Evolutionary conservation across 1,284 basidiomycete genomes (phyloP).

Genomic region (Apiotrichum brassicae): DNA sequence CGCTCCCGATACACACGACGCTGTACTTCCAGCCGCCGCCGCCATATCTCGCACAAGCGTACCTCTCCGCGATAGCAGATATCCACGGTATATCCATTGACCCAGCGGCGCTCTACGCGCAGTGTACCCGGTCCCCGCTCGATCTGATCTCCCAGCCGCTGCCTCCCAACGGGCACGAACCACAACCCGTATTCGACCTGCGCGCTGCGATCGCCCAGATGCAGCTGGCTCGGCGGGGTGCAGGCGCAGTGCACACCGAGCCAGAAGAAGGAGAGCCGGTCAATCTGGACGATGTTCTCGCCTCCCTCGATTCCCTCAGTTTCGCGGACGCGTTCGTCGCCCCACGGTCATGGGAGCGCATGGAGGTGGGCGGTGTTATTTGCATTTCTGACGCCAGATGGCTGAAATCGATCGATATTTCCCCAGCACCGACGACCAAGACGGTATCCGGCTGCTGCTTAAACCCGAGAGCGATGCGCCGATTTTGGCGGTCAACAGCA

Average conservation of each 20-base stretch:
- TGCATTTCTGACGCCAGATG: constrained; percentile 29
- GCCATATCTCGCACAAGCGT: constrained; percentile 58
- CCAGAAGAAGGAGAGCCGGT: not conserved
- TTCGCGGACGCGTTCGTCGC: constrained; percentile 55
- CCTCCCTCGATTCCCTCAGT: constrained; percentile 26
- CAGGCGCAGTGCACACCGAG: not conserved
- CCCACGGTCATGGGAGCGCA: constrained; percentile 42
- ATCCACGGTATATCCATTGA: constrained; percentile 7
- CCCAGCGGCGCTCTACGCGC: constrained; percentile 26
- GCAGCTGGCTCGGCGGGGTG: constrained; percentile 54
- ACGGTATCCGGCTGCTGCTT: constrained; percentile 53
- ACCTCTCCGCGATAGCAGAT: constrained; percentile 58
- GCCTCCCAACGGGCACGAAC: constrained; percentile 47
- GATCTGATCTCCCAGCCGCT: constrained; percentile 36
- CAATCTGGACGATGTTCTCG: constrained; percentile 14
- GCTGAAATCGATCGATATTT: constrained; percentile 43
- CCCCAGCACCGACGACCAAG: constrained; percentile 55
- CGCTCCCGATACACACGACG: constrained; percentile 70
- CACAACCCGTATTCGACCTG: constrained; percentile 53
- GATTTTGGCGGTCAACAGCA: constrained; percentile 18
- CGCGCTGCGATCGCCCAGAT: constrained; percentile 56
- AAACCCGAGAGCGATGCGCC: constrained; percentile 45
- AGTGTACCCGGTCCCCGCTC: constrained; percentile 30
- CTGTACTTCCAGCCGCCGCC: constrained; percentile 63
- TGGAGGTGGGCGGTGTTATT: constrained; percentile 49